Percentiles rank a stretch among this genome's conserved stretches.
phyloP scores from a whole-genome alignment of 2,329 filamentous ascomycete genomes.

The Exophiala oligosperma region DNA sequence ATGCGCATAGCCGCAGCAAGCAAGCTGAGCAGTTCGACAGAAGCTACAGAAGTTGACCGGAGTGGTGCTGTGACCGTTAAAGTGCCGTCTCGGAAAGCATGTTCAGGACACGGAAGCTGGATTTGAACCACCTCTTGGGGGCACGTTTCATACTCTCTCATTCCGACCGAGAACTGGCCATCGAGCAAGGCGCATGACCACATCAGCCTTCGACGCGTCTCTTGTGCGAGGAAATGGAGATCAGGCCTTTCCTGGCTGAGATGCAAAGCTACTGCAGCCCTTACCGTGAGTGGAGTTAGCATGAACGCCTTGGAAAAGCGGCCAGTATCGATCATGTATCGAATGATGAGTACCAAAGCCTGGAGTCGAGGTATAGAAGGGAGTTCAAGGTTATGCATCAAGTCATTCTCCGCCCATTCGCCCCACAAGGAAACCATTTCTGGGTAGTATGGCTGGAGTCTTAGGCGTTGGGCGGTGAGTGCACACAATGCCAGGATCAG shows the following conservation, averaged over 20 bases:
- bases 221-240: slow-evolving; percentile 43
- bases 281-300: slow-evolving; percentile 17
- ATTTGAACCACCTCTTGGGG: slow-evolving; percentile 46
- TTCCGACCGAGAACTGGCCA: slow-evolving; percentile 49
- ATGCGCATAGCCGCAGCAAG: slow-evolving; percentile 17
- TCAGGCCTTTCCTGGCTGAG: slow-evolving; percentile 52
- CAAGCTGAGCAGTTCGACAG: slow-evolving; percentile 9
- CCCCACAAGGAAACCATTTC: slow-evolving; percentile 14
- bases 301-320: slow-evolving; percentile 23
- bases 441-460: slow-evolving; percentile 12
- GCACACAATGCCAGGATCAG: slow-evolving; percentile 21
- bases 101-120: slow-evolving; percentile 53
- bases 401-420: slow-evolving; percentile 13
- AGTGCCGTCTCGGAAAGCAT: slow-evolving; percentile 48
- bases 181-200: slow-evolving; percentile 54
- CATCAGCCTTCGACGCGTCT: slow-evolving; percentile 49
- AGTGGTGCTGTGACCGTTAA: slow-evolving; percentile 18
- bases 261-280: slow-evolving; percentile 50
- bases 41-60: slow-evolving; percentile 13
- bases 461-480: slow-evolving; percentile 15
- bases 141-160: slow-evolving; percentile 50
- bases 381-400: slow-evolving; percentile 14
- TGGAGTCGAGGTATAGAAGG: slow-evolving; percentile 22
- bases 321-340: slow-evolving; percentile 15
- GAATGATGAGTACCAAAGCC: slow-evolving; percentile 18